Conservation (phyloP, 2,329 filamentous ascomycete species). For the Ceratocystis albifundus region DNA sequence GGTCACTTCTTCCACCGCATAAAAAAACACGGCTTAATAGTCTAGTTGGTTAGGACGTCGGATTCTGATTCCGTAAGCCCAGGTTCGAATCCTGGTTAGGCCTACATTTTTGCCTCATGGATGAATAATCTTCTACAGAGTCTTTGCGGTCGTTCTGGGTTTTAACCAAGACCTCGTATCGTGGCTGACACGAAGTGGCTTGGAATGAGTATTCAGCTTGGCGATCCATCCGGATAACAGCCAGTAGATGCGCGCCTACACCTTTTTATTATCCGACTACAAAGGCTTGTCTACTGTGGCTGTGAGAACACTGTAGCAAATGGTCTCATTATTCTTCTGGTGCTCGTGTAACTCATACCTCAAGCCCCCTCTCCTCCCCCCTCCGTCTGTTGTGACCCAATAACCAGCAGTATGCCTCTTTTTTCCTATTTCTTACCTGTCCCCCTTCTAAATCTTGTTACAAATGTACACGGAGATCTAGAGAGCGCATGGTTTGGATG, state of each 20-base stretch:
- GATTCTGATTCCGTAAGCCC: conserved; percentile 23
- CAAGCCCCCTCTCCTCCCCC: background rate
- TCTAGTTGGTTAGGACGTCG: conserved; percentile 23
- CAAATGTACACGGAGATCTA: background rate
- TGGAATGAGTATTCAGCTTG: background rate
- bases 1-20: background rate
- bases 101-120: background rate
- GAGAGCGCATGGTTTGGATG: background rate
- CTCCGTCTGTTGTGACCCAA: conserved; percentile 2
- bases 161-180: background rate
- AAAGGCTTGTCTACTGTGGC: background rate
- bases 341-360: background rate
- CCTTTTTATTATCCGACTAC: background rate
- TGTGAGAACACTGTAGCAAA: background rate
- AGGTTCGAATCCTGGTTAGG: conserved; percentile 23
- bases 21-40: conserved; percentile 14
- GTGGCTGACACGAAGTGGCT: conserved; percentile 5
- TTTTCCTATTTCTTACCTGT: background rate
- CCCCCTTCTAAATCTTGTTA: background rate
- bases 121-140: no score
- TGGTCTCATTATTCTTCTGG: background rate
- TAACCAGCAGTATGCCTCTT: conserved; percentile 9
- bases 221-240: background rate
- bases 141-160: background rate
- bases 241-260: background rate